Evolutionary conservation across 2,329 filamentous ascomycete species (phyloP).

Genomic region (Aspergillus sclerotialis): DNA sequence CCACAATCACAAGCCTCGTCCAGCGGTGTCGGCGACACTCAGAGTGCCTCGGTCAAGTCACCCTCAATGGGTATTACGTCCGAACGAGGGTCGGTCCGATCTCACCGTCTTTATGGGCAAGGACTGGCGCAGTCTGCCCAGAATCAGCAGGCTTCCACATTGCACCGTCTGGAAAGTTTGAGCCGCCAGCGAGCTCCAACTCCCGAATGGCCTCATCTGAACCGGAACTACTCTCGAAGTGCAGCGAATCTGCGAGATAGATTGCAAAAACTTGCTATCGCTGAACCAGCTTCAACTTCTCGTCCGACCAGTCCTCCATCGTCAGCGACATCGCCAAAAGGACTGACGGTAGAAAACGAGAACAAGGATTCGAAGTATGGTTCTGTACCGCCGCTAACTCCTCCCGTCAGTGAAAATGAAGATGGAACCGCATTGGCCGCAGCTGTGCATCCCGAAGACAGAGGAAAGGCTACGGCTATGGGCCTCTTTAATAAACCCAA

Average conservation of each 20-base stretch:
- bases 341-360: slow-evolving; percentile 31
- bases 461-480: slow-evolving; percentile 72
- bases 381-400: slow-evolving; percentile 55
- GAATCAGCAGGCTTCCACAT: slow-evolving; percentile 68
- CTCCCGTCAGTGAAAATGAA: slow-evolving; percentile 64
- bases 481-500: slow-evolving; percentile 66
- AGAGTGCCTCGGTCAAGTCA: slow-evolving; percentile 18
- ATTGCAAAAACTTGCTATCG: slow-evolving; percentile 27
- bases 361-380: slow-evolving; percentile 17
- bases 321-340: slow-evolving; percentile 29
- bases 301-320: slow-evolving; percentile 38
- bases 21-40: slow-evolving; percentile 11
- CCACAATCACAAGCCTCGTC: slow-evolving; percentile 17
- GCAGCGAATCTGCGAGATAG: slow-evolving; percentile 59
- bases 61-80: slow-evolving; percentile 31
- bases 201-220: slow-evolving; percentile 41
- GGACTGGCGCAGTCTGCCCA: slow-evolving; percentile 71
- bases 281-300: slow-evolving; percentile 14
- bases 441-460: slow-evolving; percentile 66
- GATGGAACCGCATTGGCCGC: slow-evolving; percentile 56
- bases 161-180: slow-evolving; percentile 74
- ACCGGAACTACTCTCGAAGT: slow-evolving; percentile 47
- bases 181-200: slow-evolving; percentile 58
- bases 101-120: slow-evolving; percentile 73
- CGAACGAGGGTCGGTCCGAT: slow-evolving; percentile 63